Evolutionary conservation across 2,329 filamentous ascomycete genomes (phyloP).

Genomic region (Calonectria hawksworthii): DNA sequence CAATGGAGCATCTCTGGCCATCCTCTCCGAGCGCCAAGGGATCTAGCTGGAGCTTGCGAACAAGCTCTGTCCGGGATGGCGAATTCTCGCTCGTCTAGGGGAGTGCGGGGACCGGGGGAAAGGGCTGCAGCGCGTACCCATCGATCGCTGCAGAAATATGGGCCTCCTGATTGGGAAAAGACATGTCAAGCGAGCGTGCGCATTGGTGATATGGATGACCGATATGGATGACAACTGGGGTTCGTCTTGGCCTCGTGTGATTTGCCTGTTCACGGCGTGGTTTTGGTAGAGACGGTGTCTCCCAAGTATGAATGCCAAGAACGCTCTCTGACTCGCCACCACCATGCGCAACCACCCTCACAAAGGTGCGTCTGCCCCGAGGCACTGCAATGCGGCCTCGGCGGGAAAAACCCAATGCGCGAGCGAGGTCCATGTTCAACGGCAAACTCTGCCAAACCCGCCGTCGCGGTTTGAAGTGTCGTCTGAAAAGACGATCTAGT

Average conservation of each 20-base stretch:
- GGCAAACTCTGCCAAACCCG: slow-evolving; percentile 1
- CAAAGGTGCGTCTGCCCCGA: background rate
- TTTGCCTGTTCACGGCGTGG: slow-evolving; percentile 11
- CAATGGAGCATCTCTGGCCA: slow-evolving; percentile 10
- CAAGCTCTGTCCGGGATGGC: background rate
- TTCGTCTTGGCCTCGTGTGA: slow-evolving; percentile 21
- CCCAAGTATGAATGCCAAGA: slow-evolving; percentile 4
- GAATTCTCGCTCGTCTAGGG: background rate
- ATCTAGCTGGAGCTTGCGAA: slow-evolving; percentile 9
- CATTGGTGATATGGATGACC: slow-evolving; percentile 22
- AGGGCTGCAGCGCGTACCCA: slow-evolving; percentile 4
- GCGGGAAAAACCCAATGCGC: background rate
- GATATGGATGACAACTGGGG: slow-evolving; percentile 17
- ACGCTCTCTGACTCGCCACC: background rate
- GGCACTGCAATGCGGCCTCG: background rate
- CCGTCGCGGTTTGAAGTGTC: background rate
- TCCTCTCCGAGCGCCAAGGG: slow-evolving; percentile 14
- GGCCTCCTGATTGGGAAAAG: background rate
- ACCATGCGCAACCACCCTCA: background rate
- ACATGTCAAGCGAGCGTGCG: background rate
- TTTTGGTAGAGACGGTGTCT: background rate
- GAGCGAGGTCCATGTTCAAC: background rate
- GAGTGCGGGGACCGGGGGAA: slow-evolving; percentile 22
- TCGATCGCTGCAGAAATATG: slow-evolving; percentile 19
- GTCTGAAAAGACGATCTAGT: slow-evolving; percentile 8